A percentile compares a stretch with the other conserved stretches of the same genome.
Conservation (phyloP, 495 filamentous ascomycete genomes). For the Pseudoneurospora amorphoporcata region DNA sequence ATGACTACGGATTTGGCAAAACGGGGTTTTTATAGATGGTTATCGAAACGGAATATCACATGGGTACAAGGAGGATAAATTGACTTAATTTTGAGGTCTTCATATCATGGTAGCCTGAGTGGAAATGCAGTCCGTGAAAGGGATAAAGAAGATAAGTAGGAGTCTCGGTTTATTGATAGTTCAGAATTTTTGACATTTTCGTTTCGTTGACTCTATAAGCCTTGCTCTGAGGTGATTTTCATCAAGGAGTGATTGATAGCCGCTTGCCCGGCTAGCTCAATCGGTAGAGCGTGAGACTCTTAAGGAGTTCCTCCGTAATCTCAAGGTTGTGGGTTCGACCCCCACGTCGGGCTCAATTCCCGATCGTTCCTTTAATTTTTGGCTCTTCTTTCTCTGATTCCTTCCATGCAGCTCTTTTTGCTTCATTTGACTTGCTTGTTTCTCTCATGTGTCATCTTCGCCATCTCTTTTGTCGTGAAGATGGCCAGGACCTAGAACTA, state of each 20-base stretch:
- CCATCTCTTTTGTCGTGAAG: not conserved
- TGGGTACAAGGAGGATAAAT: not conserved
- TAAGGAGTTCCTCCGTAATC: constrained; percentile 26
- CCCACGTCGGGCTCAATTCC: not conserved
- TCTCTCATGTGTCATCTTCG: not conserved
- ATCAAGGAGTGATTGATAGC: not conserved
- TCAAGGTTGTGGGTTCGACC: not conserved
- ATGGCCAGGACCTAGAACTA: no score
- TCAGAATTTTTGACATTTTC: not conserved
- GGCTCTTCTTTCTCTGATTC: not conserved
- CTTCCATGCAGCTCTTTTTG: no score
- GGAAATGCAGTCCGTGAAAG: not conserved
- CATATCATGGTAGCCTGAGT: not conserved
- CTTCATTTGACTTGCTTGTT: not conserved
- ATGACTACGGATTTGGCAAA: not conserved
- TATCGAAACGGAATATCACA: not conserved
- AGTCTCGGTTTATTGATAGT: not conserved
- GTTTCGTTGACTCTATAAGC: not conserved
- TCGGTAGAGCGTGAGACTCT: constrained; percentile 69
- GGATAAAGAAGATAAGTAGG: not conserved
- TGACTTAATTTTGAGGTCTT: not conserved
- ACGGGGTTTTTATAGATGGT: not conserved
- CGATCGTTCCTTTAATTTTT: not conserved
- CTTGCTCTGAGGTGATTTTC: accelerated
- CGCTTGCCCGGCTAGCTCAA: constrained; percentile 43